Base-by-base conservation (phyloP, 2,329 filamentous ascomycete genomes). In the Cryphonectria nitschkei region DNA sequence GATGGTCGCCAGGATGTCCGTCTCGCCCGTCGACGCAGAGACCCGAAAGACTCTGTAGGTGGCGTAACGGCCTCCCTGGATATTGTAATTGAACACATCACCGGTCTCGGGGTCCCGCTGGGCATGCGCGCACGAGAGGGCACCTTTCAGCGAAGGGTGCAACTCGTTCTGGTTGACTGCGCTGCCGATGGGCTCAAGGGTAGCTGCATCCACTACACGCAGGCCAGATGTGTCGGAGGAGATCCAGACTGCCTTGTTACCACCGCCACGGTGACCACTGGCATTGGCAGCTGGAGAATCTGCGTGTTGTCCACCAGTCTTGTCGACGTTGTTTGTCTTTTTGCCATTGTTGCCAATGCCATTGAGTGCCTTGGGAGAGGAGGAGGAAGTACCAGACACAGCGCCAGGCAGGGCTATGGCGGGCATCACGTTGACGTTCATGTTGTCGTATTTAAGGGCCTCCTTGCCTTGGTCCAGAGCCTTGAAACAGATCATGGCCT, bases 71-170 rank as follows among this genome's bases (percentile, higher is more conserved):
- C 89, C 90, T 26, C 93, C 78, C 0, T 89, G 85, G n/a, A 95
- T 86, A 76, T 97, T 97, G 81, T 88, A 95, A 80, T 96, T 97
- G 84, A 88, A 95, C 8, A 93, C 77, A 73, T 96, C 93, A 8
- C 93, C 93, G 0, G 90, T 94, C 0, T 81, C 79, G 0, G 91
- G 92, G 77, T 96, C 93, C 0, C 87, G 86, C 68, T 91, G 89
- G 0, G 91, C 88, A 78, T 97, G 94, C 0, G 93, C 88, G 54
- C 88, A 90, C 1, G 91, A 90, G 19, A 93, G 77, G 0, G 86
- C 87, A 0, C 93, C 93, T 16, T 83, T 88, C 16, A 97, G 84
- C 0, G 87, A 84, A 0, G 92, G 90, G 77, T 97, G 90, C 19
- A 97, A 83, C 2, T 76, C 77, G 0, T 77, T 76, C 76, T 95